phyloP scores from a whole-genome alignment of 2,329 filamentous ascomycete genomes.

The Aureobasidium leucospermi region DNA sequence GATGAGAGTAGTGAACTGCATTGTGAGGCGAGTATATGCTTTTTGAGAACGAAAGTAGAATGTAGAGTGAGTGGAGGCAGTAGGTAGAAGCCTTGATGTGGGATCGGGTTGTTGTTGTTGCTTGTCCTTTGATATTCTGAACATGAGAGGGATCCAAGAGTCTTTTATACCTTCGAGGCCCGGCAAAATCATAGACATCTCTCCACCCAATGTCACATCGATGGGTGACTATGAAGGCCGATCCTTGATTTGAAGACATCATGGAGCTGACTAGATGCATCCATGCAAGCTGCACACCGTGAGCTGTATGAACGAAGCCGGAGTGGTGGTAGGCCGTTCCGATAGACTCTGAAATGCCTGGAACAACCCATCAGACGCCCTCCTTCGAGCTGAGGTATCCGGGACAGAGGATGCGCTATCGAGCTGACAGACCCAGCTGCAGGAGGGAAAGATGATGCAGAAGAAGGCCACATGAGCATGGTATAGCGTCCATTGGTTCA shows the following conservation, averaged over 20 bases:
- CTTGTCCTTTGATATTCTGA: background rate
- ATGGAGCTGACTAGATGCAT: background rate
- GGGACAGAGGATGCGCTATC: slow-evolving; percentile 5
- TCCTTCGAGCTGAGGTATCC: background rate
- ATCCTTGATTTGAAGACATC: background rate
- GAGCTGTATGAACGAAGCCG: background rate
- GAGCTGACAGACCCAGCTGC: slow-evolving; percentile 4
- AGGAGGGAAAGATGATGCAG: background rate
- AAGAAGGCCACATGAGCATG: background rate
- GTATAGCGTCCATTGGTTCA: background rate
- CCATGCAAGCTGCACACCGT: background rate
- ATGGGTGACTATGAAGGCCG: background rate
- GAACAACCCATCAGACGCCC: background rate
- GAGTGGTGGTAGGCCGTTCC: background rate
- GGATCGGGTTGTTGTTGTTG: background rate
- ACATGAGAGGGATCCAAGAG: background rate
- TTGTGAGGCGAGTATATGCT: background rate
- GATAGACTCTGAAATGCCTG: too few species aligned
- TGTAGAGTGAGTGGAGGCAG: background rate
- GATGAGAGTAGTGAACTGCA: background rate
- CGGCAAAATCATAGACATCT: background rate
- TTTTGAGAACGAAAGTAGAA: background rate
- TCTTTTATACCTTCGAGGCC: background rate
- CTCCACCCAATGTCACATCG: background rate
- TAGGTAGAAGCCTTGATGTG: background rate